Evolutionary conservation across 495 filamentous ascomycete species (phyloP).

Genomic region (Penicillium ochrochloron): DNA sequence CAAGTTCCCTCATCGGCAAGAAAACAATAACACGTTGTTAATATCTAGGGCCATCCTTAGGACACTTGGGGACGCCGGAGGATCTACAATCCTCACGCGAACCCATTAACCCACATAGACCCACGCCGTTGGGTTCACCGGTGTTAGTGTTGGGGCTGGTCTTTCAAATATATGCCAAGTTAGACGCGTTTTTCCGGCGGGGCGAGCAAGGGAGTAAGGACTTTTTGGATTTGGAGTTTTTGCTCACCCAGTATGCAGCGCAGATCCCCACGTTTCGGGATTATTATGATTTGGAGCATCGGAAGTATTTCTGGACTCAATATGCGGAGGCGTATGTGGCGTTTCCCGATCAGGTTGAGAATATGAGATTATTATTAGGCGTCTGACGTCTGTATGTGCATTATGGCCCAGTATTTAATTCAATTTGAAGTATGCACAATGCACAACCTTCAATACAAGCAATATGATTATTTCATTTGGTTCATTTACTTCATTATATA

Average conservation of each 20-base stretch:
- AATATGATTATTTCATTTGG: conserved; percentile 1
- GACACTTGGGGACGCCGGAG: conserved; percentile 28
- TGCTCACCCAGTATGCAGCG: conserved; percentile 28
- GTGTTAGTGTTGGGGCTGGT: conserved; percentile 28
- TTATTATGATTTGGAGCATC: conserved; percentile 26
- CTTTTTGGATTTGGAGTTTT: conserved; percentile 30
- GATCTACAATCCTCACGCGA: conserved; percentile 32
- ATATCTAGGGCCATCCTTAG: conserved; percentile 20
- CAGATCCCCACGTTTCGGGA: conserved; percentile 28
- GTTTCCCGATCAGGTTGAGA: conserved; percentile 30
- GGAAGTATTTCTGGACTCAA: conserved; percentile 27
- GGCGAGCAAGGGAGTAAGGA: conserved; percentile 31
- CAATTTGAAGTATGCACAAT: background rate
- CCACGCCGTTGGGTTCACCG: conserved; percentile 26
- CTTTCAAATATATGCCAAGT: conserved; percentile 32
- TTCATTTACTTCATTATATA: conserved; percentile 19
- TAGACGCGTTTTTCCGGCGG: conserved; percentile 26
- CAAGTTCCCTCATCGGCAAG: background rate
- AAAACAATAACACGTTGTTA: conserved; percentile 11
- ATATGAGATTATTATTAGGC: conserved; percentile 25
- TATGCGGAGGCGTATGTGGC: conserved; percentile 27
- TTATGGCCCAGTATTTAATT: background rate
- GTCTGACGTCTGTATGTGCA: conserved; percentile 13
- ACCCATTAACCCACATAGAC: conserved; percentile 26
- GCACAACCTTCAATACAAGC: background rate